Percentiles rank a stretch among this genome's conserved stretches.
These are phyloP conservation scores for Mikania micrantha DNA, from an alignment of 129 eudicot species.

Conservation along the genomic window DNA sequence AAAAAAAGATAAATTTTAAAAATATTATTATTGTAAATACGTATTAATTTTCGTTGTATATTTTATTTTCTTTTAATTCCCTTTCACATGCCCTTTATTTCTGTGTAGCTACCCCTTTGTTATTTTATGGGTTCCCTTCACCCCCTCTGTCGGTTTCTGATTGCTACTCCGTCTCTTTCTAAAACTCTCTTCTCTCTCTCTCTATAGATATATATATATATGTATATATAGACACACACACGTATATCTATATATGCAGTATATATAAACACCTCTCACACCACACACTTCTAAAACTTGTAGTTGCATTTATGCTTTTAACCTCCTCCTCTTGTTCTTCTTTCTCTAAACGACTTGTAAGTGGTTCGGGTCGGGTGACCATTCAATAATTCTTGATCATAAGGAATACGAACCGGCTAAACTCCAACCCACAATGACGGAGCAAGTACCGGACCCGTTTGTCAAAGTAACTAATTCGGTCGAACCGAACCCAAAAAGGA, in stretches of 20 bases:
- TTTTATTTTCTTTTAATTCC: not conserved
- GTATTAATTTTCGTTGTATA: too few relatives aligned
- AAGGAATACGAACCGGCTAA: not conserved
- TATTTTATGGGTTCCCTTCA: slow-evolving; percentile 14
- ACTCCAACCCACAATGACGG: slow-evolving; percentile 2
- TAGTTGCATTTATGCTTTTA: slow-evolving; percentile 2
- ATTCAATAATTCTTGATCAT: not conserved
- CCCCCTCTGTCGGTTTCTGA: slow-evolving; percentile 21
- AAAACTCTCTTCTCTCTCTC: not conserved
- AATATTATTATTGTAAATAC: too few relatives aligned
- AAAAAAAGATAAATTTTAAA: too few relatives aligned
- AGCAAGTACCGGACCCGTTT: slow-evolving; percentile 7
- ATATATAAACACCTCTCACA: slow-evolving; percentile 19
- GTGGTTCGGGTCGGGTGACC: not conserved
- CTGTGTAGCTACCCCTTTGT: slow-evolving; percentile 19
- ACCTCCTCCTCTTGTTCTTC: not conserved
- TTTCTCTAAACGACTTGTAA: not conserved
- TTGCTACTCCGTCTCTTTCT: slow-evolving; percentile 4
- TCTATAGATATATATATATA: not conserved
- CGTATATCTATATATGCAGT: not conserved
- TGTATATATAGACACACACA: not conserved
- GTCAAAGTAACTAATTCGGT: not conserved
- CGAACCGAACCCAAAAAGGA: slow-evolving; percentile 28
- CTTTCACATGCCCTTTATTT: slow-evolving; percentile 19
- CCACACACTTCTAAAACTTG: slow-evolving; percentile 25